Evolutionary conservation across 352 stramenopile species (phyloP).

Genomic region (Aphanomyces stellatus): DNA sequence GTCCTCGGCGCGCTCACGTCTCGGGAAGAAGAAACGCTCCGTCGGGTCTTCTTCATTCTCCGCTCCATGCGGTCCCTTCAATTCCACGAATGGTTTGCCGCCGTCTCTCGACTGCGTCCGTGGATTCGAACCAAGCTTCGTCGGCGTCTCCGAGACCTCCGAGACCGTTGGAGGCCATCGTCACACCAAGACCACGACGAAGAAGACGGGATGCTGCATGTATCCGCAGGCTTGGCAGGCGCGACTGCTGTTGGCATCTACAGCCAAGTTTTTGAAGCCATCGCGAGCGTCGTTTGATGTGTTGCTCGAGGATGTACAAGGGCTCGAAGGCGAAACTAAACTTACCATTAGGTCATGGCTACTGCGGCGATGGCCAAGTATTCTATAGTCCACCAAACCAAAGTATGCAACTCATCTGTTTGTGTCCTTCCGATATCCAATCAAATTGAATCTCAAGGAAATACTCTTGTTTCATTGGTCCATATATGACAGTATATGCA

Average conservation of each 20-base stretch:
- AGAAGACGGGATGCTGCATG: background rate
- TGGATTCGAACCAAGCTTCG: constrained; percentile 33
- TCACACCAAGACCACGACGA: background rate
- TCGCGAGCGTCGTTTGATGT: background rate
- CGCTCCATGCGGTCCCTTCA: constrained; percentile 31
- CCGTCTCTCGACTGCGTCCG: constrained; percentile 54
- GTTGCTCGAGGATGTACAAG: background rate
- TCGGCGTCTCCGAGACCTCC: constrained; percentile 45
- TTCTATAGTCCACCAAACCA: background rate
- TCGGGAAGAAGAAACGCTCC: constrained; percentile 40
- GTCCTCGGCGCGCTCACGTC: constrained; percentile 37
- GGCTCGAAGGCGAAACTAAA: background rate
- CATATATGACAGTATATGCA: too few species aligned
- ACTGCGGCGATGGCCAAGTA: background rate
- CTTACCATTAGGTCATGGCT: too few species aligned
- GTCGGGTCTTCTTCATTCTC: constrained; percentile 35
- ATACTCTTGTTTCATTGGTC: too few species aligned
- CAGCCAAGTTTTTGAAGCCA: constrained; percentile 1
- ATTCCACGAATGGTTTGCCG: constrained; percentile 52
- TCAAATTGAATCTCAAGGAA: too few species aligned
- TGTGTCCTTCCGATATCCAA: too few species aligned
- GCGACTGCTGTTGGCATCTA: constrained; percentile 6
- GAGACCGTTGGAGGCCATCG: background rate
- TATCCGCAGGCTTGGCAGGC: background rate
- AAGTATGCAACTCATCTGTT: background rate